Evolutionary conservation across 225 moss, liverwort and hornwort species (phyloP), one percentile per base, ranked within the genome.

Genomic region (Sphagnum contortum): DNA sequence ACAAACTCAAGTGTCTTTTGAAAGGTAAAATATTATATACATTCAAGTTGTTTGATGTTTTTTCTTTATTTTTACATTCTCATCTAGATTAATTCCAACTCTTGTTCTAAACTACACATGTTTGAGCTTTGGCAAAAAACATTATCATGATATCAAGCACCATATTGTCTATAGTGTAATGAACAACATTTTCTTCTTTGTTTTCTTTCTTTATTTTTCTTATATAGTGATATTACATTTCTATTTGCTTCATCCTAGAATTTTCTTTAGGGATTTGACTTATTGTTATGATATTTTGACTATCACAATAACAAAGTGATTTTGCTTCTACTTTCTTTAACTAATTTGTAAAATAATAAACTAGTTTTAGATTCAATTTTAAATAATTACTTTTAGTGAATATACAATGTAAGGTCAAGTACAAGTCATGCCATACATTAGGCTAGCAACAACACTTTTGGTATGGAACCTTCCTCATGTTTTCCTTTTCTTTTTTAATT

Each of bases 391-490:
- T 53, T 29, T 46, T 4, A 55, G 2, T 66, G 44, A 55, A 66
- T 51, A 51, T 52, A 51, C 55, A 29, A 66, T 14, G 46, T 66
- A 2, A 52, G 65, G 52, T 52, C 65, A 12, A 8, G 65, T 66
- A 14, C 65, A 45, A 66, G 46, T 66, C 45, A 55, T 52, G 4
- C 46, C 11, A 53, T 66, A 66, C 51, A 52, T 66, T 55, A 66
- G 10, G 50, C 52, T 50, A n/a, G 9, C 51, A 10, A 66, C 51
- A 12, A 9, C 65, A 66, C 52, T 29, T 46, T 66, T 53, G 51
- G 46, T 66, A 52, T 12, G 8, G 65, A 50, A 66, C 48, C 8
- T 8, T 53, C 52, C 9, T 48, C 65, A 55, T 54, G 4, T 65
- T 12, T 49, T 13, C 51, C 3, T 65, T 50, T 12, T 65, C 49